Base-by-base conservation (phyloP, 441 rosid species). In the Gossypium laxum region DNA sequence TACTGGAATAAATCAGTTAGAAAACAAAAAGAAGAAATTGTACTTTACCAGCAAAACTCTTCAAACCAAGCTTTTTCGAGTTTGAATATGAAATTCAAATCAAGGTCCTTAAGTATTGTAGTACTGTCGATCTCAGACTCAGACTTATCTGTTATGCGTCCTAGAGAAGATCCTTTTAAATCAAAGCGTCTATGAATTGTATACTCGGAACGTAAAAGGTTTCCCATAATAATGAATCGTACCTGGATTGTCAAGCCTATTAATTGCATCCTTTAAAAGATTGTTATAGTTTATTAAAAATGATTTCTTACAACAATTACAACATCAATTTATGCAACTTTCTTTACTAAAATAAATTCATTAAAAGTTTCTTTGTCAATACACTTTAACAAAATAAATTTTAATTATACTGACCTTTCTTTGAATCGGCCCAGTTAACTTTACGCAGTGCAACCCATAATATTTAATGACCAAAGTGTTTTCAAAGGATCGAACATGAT, bases 71-170 rank as follows among this genome's bases (percentile, higher is more conserved):
- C 70, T 76, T 85, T 88, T 54, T 84, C 87, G 21, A 88, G 70
- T 70, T 83, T 80, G 75, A 88, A 88, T 61, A 81, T 77, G 76
- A 88, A 88, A 72, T 86, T 86, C 43, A 88, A 84, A 75, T 88
- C 91, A 59, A 88, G 91, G 70, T 88, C 89, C 72, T 88, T 88
- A 51, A 88, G 83, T 72, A 85, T 88, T 2, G 93, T 86, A 78
- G 83, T 82, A 69, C 81, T 79, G 10, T 86, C 85, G 24, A 88
- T 82, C 58, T 86, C 85, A 1, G 86, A 74, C 56, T 85, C 87
- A 2, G 87, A 88, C 72, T 84, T 88, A 59, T 84, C 86, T 0
- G 91, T 88, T 68, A 78, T 73, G 41, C 93, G 89, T n/a, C 93
- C 92, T 43, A 82, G 87, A 6, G 90, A 86, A 59, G 92, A 88